Conservation (phyloP, 1,284 basidiomycete species). For the Rhodotorula glutinis region DNA sequence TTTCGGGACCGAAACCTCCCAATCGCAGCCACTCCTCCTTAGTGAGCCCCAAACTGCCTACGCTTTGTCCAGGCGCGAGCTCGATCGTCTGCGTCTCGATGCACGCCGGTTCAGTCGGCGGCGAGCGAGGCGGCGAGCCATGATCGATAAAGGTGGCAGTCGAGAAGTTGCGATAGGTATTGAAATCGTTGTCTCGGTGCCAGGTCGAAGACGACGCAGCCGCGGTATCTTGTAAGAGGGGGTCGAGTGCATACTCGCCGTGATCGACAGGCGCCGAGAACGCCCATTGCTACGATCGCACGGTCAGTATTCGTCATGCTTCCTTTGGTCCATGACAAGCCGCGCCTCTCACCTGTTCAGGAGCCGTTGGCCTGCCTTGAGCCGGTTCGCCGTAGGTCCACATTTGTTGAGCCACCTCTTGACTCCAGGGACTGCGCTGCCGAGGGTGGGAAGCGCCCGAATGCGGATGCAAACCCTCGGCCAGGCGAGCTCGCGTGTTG, state of each 20-base stretch:
- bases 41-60: constrained; percentile 7
- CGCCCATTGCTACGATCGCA: not conserved
- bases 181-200: no score
- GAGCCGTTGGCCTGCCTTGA: no score
- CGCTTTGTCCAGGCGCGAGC: not conserved
- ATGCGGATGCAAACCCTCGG: not conserved
- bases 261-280: no score
- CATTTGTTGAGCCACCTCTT: no score
- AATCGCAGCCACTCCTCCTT: constrained; percentile 24
- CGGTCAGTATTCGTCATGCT: not conserved
- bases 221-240: not conserved
- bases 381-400: no score
- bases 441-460: constrained; percentile 2
- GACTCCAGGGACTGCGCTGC: constrained; percentile 3
- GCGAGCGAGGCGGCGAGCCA: constrained; percentile 6
- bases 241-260: constrained; percentile 10
- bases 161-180: constrained; percentile 12
- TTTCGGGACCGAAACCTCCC: constrained; percentile 5
- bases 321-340: no score
- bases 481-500: constrained; percentile 17
- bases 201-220: no score
- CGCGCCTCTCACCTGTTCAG: no score
- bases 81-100: no score
- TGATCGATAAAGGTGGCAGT: constrained; percentile 15
- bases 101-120: not conserved